These are phyloP conservation scores for Larix sibirica DNA, from an alignment of 83 land plant genomes.

Conservation along the genomic window DNA sequence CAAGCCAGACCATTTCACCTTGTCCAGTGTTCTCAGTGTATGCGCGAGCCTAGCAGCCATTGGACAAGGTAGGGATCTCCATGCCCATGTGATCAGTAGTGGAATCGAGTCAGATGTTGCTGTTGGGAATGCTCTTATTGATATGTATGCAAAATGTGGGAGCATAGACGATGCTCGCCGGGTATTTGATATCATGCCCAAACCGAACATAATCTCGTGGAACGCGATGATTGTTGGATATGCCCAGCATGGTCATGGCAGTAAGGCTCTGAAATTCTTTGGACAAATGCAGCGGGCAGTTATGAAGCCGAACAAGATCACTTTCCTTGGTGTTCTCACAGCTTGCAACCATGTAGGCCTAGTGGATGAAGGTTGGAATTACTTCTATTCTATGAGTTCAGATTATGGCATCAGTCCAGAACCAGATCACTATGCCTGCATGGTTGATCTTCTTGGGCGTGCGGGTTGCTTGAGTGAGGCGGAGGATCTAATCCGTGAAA, in stretches of 20 bases:
- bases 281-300: background rate
- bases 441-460: constrained; percentile 66
- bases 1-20: background rate
- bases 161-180: constrained; percentile 6
- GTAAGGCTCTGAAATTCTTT: background rate
- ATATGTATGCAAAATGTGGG: constrained; percentile 8
- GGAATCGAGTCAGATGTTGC: constrained; percentile 1
- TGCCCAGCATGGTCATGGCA: constrained; percentile 1
- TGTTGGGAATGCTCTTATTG: constrained; percentile 4
- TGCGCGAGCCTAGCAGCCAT: background rate
- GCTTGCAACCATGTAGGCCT: constrained; percentile 72
- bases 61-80: background rate
- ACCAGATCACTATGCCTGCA: constrained; percentile 55
- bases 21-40: background rate
- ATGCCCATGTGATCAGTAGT: background rate
- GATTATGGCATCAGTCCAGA: constrained; percentile 45
- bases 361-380: constrained; percentile 44
- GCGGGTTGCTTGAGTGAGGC: constrained; percentile 59
- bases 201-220: background rate
- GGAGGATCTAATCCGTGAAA: constrained; percentile 29
- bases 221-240: background rate
- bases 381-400: constrained; percentile 44
- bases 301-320: constrained; percentile 50
- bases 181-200: background rate
- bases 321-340: constrained; percentile 54